Base-by-base conservation (phyloP, 2,329 filamentous ascomycete species). In the Botrytis fragariae region DNA sequence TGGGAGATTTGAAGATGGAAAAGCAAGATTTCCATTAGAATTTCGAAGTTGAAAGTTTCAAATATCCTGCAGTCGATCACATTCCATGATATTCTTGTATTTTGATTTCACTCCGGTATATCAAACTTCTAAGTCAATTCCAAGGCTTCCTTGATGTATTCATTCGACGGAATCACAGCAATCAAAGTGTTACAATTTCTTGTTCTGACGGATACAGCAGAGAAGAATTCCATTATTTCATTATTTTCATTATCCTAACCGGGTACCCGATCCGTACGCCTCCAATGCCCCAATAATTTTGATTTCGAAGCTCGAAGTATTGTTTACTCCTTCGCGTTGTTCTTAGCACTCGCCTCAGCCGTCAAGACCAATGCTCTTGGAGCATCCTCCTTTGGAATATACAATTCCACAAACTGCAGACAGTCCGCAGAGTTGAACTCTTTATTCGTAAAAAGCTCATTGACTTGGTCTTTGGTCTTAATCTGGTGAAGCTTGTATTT, bases 381-480 rank as follows among this genome's bases (percentile, higher is more conserved):
- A 20, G 93, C 93, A 82, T 97, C 93, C 74, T 94, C 87, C 82
- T 88, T 91, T 16, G 90, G 90, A 89, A 97, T 93, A 79, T 93
- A 91, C 68, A 97, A 79, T 85, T 97, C 94, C 60, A 97, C 93
- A 80, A 97, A 90, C 81, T 94, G 86, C 77, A 91, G 79, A 64
- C 83, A 83, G 57, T 84, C 81, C 16, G 84, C 85, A 12, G 87
- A 85, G 60, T 86, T 87, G 81, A 96, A 95, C 54, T 88, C 84
- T 67, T 87, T 80, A 75, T 95, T 85, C 1, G 83, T 84, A 74
- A 96, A 88, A 37, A 96, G 83, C 59, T 85, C 82, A 75, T 92
- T 87, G 48, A 95, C 83, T 80, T 94, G 89, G 42, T 88, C 84
- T 83, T 90, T 91, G 32, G 90, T 93, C 83, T 89, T 91, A 77